phyloP scores from a whole-genome alignment of 495 filamentous ascomycete species.

The Mytilinidion resinicola region DNA sequence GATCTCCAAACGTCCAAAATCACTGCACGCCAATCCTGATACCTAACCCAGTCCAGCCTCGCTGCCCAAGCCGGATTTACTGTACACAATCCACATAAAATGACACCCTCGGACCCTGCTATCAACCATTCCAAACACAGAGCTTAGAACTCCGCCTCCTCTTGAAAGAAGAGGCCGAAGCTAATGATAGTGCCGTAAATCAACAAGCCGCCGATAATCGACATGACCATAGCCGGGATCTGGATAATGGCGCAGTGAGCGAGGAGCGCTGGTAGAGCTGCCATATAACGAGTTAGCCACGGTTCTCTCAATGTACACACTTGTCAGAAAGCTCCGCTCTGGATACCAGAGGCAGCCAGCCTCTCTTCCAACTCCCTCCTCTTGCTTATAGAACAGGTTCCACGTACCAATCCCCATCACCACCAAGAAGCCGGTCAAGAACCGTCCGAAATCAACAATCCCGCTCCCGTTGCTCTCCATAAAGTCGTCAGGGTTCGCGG shows the following conservation, averaged over 20 bases:
- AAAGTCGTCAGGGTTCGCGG: slow-evolving; percentile 93
- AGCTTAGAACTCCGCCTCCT: slow-evolving; percentile 73
- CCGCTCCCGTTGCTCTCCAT: slow-evolving; percentile 77
- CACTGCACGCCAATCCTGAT: too few relatives aligned
- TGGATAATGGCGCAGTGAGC: slow-evolving; percentile 77
- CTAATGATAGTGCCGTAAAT: slow-evolving; percentile 98
- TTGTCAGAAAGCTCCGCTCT: not conserved
- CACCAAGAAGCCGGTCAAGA: slow-evolving; percentile 94
- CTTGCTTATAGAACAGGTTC: not conserved
- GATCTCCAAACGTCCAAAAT: too few relatives aligned
- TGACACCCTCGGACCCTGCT: not conserved
- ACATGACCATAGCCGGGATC: slow-evolving; percentile 90
- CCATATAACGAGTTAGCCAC: slow-evolving; percentile 20
- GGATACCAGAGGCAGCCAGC: not conserved
- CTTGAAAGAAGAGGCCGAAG: slow-evolving; percentile 96
- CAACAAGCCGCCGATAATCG: slow-evolving; percentile 79
- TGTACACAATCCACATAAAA: too few relatives aligned
- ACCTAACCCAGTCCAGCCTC: too few relatives aligned
- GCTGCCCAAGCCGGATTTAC: too few relatives aligned
- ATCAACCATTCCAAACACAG: not conserved
- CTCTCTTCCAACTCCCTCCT: not conserved
- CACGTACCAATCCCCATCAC: slow-evolving; percentile 92
- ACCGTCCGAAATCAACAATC: slow-evolving; percentile 83
- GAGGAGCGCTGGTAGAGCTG: slow-evolving; percentile 86
- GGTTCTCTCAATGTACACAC: not conserved